Conservation (phyloP, 345 rosid species). For the Zanthoxylum bungeanum region DNA sequence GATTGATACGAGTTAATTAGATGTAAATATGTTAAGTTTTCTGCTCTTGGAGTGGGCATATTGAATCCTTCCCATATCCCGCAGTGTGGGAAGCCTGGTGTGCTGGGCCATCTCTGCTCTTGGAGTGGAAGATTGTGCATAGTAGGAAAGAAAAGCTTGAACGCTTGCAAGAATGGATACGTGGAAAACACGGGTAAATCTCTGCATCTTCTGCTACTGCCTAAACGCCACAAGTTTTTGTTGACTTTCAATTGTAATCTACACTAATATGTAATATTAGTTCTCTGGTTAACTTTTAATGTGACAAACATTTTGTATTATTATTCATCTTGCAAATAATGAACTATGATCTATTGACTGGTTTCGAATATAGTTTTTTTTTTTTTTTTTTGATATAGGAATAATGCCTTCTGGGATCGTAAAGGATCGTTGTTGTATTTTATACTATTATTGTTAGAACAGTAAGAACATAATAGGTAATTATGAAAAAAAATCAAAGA, state of each 20-base stretch:
- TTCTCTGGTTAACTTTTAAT: not conserved
- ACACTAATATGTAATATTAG: constrained; percentile 11
- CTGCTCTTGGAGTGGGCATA: constrained; percentile 7
- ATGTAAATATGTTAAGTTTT: constrained; percentile 41
- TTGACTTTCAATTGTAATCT: constrained; percentile 14
- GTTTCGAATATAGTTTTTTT: not conserved
- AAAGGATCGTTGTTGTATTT: no score
- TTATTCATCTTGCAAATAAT: constrained; percentile 2
- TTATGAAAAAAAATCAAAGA: no score
- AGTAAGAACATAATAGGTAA: no score
- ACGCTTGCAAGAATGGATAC: constrained; percentile 1
- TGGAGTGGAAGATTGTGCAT: constrained; percentile 34
- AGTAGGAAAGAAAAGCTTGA: constrained; percentile 28
- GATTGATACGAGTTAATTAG: constrained; percentile 19
- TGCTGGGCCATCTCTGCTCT: no score
- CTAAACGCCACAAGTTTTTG: not conserved
- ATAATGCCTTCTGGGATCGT: no score
- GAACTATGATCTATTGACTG: constrained; percentile 6
- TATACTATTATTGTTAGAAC: no score
- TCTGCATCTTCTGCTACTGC: constrained; percentile 8
- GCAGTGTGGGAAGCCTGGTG: no score
- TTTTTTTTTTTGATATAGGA: no score
- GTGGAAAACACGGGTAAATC: not conserved
- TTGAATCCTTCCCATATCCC: no score
- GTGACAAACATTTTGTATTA: constrained; percentile 1